phyloP scores from a whole-genome alignment of 495 filamentous ascomycete species.

The Entonaema liquescens region DNA sequence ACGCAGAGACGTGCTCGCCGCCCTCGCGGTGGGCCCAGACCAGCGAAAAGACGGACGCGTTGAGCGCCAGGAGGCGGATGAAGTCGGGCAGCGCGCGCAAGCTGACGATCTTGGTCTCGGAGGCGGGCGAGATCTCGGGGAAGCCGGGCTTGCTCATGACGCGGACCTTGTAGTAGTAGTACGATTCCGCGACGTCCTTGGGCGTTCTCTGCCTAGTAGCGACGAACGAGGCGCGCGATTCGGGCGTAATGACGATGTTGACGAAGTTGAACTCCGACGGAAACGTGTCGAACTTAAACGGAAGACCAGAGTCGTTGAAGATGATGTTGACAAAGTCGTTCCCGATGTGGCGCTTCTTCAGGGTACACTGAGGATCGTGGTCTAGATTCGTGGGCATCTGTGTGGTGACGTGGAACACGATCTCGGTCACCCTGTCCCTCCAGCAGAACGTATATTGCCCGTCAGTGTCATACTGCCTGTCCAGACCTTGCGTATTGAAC shows the following conservation, averaged over 20 bases:
- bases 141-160: constrained; percentile 85
- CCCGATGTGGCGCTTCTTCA: constrained; percentile 94
- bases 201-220: constrained; percentile 54
- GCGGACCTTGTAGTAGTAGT: constrained; percentile 88
- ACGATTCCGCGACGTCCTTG: constrained; percentile 58
- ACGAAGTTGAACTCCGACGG: constrained; percentile 94
- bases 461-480: constrained; percentile 75
- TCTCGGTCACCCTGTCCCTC: constrained; percentile 92
- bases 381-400: constrained; percentile 93
- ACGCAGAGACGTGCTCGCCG: constrained; percentile 87
- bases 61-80: constrained; percentile 88
- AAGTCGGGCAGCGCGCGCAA: constrained; percentile 82
- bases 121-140: constrained; percentile 87
- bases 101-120: constrained; percentile 85
- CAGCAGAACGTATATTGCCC: constrained; percentile 89
- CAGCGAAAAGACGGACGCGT: constrained; percentile 89
- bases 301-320: constrained; percentile 90
- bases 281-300: constrained; percentile 91
- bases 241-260: constrained; percentile 93
- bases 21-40: constrained; percentile 84
- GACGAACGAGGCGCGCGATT: constrained; percentile 71
- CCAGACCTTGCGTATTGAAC: constrained; percentile 95
- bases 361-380: constrained; percentile 74
- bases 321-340: constrained; percentile 99
- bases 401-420: constrained; percentile 93